Evolutionary conservation across 2,329 filamentous ascomycete genomes (phyloP), one percentile per base, ranked within the genome.

Genomic region (Xylariaceae sp.): DNA sequence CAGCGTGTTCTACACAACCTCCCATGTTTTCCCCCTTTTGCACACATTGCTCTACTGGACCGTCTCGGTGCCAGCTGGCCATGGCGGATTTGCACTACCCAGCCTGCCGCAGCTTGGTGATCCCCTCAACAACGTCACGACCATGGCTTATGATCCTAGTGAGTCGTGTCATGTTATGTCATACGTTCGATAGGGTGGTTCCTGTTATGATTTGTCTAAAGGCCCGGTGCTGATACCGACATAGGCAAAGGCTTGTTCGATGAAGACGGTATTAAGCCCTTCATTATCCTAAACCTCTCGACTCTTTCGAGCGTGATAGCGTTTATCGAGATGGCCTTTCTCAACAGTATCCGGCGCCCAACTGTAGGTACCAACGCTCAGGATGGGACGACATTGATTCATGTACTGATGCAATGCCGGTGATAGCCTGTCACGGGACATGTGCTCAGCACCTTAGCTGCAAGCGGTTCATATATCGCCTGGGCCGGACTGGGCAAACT

Each of bases 331-430:
- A 63, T 69, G 0, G 40, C 70, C 23, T 60, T 64, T 40, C 60
- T 76, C 59, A 76, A 76, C 56, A 74, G 70, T 52, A 72, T 75
- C 59, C 70, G 69, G 49, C 66, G 69, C 36, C 70, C 66, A 36
- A 63, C 61, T 33, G 72, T 74, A 53, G 53, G 68, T 56, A 15
- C 17, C 8, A 28, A 7, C 17, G 26, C 8, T 9, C 27, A 7
- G 18, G 34, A 23, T 15, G 14, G 6, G 7, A 23, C 5, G 6
- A 13, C 18, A 13, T 12, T 28, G 17, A 31, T n/a, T 8, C 3
- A 13, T 14, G 5, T 32, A 18, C 41, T 46, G n/a, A 44, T 18
- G 19, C 21, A 5, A 31, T 27, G 8, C 13, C 14, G 15, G 9
- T 4, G 18, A 42, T 36, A 75, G 72, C 62, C 68, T 17, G 62